Conservation (phyloP, 805 yeast species). For the Saturnispora halmiae region DNA sequence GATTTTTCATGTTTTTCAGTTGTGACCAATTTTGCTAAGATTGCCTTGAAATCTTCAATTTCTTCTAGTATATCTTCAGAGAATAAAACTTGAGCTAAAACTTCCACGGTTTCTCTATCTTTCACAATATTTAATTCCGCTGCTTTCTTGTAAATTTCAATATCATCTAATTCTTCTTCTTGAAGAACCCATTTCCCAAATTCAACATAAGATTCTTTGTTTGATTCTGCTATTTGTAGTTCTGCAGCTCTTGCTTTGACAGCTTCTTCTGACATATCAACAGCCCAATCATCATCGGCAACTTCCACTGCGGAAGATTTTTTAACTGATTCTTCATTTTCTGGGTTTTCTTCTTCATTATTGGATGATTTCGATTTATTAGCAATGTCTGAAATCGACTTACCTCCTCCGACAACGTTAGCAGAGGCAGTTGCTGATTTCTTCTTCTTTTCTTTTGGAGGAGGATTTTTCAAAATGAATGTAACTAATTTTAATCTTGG, state of each 20-base stretch:
- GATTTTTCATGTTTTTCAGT: slow-evolving; percentile 71
- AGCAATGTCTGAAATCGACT: slow-evolving; percentile 70
- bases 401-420: slow-evolving; percentile 81
- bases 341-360: not conserved
- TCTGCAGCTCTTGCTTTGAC: slow-evolving; percentile 85
- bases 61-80: slow-evolving; percentile 67
- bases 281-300: slow-evolving; percentile 94
- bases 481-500: slow-evolving; percentile 81
- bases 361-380: slow-evolving; percentile 30
- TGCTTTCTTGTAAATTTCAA: slow-evolving; percentile 88
- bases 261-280: slow-evolving; percentile 94
- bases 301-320: slow-evolving; percentile 44
- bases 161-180: slow-evolving; percentile 53
- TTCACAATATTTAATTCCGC: slow-evolving; percentile 64
- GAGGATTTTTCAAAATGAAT: slow-evolving; percentile 85
- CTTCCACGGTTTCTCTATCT: slow-evolving; percentile 75
- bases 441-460: slow-evolving; percentile 44
- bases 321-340: slow-evolving; percentile 34
- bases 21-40: slow-evolving; percentile 68
- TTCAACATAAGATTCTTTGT: slow-evolving; percentile 49
- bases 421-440: slow-evolving; percentile 66
- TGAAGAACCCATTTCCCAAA: slow-evolving; percentile 84
- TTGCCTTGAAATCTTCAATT: slow-evolving; percentile 69
- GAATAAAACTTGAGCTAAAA: slow-evolving; percentile 83
- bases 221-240: slow-evolving; percentile 43